A percentile compares a stretch with the other conserved stretches of the same genome.
These are phyloP conservation scores for Porogramme epimiltina DNA, from an alignment of 1,284 basidiomycete genomes.

Conservation along the genomic window DNA sequence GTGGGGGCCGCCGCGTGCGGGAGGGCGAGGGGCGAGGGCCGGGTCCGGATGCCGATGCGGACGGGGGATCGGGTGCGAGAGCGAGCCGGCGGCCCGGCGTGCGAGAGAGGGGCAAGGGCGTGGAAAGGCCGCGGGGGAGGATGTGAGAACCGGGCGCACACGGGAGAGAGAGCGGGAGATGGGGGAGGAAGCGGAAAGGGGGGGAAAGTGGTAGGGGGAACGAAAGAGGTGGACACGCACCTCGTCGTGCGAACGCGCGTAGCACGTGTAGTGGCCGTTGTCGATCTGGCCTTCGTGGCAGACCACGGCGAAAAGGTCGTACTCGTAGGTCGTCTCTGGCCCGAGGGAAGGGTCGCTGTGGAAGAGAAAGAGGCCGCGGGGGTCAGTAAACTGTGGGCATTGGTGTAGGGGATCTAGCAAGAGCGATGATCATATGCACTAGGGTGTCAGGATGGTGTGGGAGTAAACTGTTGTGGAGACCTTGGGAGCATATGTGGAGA, in stretches of 20 bases:
- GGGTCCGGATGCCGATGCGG: neutral
- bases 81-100: neutral
- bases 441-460: no score
- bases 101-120: neutral
- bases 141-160: neutral
- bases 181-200: neutral
- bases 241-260: constrained; percentile 74
- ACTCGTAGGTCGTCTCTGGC: constrained; percentile 79
- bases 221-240: constrained; percentile 41
- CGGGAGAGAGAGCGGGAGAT: neutral
- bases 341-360: constrained; percentile 43
- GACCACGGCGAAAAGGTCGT: constrained; percentile 92
- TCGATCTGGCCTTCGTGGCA: constrained; percentile 95
- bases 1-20: neutral
- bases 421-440: no score
- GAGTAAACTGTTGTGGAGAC: no score
- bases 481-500: no score
- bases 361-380: no score
- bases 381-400: no score
- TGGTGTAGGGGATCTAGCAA: no score
- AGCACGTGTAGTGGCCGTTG: constrained; percentile 94
- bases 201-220: neutral
- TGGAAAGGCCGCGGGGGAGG: neutral
- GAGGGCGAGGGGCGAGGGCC: neutral
- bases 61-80: neutral